Conservation (phyloP, 331 rosid genomes). For the Rhamnella rubrinervis region DNA sequence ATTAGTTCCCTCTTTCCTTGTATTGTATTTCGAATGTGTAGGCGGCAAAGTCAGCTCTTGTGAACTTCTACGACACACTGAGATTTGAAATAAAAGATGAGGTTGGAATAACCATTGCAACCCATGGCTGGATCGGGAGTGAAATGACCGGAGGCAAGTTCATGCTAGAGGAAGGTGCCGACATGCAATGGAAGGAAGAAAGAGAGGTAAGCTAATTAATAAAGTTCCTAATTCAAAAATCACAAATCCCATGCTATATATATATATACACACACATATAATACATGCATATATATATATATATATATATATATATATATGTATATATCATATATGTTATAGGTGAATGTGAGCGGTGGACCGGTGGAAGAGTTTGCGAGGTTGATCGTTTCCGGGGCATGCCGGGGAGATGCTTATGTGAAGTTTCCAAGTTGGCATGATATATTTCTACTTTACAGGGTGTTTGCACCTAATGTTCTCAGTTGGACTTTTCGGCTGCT, state of each 20-base stretch:
- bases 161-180: slow-evolving; percentile 83
- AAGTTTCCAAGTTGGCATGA: slow-evolving; percentile 87
- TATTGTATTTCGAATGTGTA: slow-evolving; percentile 16
- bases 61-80: slow-evolving; percentile 81
- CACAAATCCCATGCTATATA: neutral
- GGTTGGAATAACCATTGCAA: slow-evolving; percentile 75
- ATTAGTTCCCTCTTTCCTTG: neutral
- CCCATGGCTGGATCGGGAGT: slow-evolving; percentile 85
- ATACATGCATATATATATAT: neutral
- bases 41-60: slow-evolving; percentile 85
- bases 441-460: slow-evolving; percentile 60
- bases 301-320: neutral
- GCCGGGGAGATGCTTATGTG: slow-evolving; percentile 67
- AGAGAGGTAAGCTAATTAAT: slow-evolving; percentile 77
- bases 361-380: slow-evolving; percentile 65
- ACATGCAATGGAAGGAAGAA: slow-evolving; percentile 91
- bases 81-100: slow-evolving; percentile 77
- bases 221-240: neutral
- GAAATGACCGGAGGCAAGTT: slow-evolving; percentile 82
- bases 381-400: slow-evolving; percentile 74
- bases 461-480: slow-evolving; percentile 67
- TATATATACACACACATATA: neutral
- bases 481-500: slow-evolving; percentile 63
- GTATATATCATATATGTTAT: neutral
- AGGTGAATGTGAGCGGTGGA: slow-evolving; percentile 62